A percentile compares a stretch with the other conserved stretches of the same genome.
Evolutionary conservation across 331 rosid genomes (phyloP).

Genomic region (Phaseolus coccineus): DNA sequence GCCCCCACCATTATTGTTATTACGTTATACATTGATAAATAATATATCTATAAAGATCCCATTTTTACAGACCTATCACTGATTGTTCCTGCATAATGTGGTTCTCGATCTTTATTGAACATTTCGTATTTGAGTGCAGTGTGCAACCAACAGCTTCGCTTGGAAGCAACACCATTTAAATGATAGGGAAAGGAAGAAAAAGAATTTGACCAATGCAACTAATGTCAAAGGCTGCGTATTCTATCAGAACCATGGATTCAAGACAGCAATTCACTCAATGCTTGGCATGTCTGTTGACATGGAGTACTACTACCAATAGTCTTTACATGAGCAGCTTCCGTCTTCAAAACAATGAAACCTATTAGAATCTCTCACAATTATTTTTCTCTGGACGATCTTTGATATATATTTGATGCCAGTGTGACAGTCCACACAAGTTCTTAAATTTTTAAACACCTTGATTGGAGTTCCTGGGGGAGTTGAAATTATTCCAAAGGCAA

Average conservation of each 20-base stretch:
- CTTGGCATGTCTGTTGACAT: not conserved
- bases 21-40: not conserved
- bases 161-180: not conserved
- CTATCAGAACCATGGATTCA: not conserved
- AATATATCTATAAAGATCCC: not conserved
- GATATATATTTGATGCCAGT: slow-evolving; percentile 23
- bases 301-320: slow-evolving; percentile 19
- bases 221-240: not conserved
- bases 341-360: slow-evolving; percentile 15
- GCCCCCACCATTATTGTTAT: not conserved
- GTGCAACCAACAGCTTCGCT: not conserved
- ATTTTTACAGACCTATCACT: not conserved
- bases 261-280: slow-evolving; percentile 3
- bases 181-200: not conserved
- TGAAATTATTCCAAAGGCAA: slow-evolving; percentile 15
- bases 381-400: slow-evolving; percentile 18
- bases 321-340: slow-evolving; percentile 12
- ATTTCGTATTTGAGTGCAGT: slow-evolving; percentile 1
- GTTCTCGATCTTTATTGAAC: not conserved
- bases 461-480: slow-evolving; percentile 18
- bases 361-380: slow-evolving; percentile 20
- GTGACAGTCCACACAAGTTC: slow-evolving; percentile 25
- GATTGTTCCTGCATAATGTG: not conserved
- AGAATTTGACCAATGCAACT: not conserved
- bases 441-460: slow-evolving; percentile 26